Evolutionary conservation across 345 rosid species (phyloP), one percentile per base, ranked within the genome.

Genomic region (Trapa bicornis): DNA sequence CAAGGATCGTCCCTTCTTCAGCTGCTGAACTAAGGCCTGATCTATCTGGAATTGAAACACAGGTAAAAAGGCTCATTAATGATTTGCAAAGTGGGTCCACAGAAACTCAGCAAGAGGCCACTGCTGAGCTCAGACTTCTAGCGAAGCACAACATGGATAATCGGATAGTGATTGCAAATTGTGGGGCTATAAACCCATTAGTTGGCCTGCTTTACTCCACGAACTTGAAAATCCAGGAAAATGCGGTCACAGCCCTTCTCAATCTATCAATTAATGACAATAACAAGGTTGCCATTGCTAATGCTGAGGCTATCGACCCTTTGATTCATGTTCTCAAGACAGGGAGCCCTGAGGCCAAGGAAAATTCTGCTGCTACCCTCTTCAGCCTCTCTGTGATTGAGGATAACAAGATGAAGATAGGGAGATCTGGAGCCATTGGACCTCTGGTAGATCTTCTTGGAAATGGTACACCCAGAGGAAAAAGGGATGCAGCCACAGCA

Each of bases 401-500:
- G 80, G 92, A 89, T 68, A 86, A 89, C 79, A 95, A 89, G 81
- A 71, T 79, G 67, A 83, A 70, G 81, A 95, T 95, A 56, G 96
- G 93, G 71, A 71, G 89, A 22, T 87, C 97, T 3, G 96, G 97
- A 61, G 99, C 96, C 57, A 78, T 95, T 22, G 77, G 75, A 65
- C 98, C 99, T 17, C 89, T 95, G 32, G 98, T 91, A 65, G 88
- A 89, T 66, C 80, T 95, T 63, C 75, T 95, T 64, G 91, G 92
- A 53, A 80, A 83, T 66, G 98, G 96, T 13, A 86, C 92, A 69
- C 90, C 89, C 0, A 77, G 88, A 68, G 99, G 96, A 3, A 95
- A 91, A 83, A 89, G 85, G 77, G 96, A 90, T 71, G 98, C 98
- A 10, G 96, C 91, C 6, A 87, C 96, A 17, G 97, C 99, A 70